Conservation (phyloP, 768 basidiomycete genomes). For the Clitopilus hobsonii region DNA sequence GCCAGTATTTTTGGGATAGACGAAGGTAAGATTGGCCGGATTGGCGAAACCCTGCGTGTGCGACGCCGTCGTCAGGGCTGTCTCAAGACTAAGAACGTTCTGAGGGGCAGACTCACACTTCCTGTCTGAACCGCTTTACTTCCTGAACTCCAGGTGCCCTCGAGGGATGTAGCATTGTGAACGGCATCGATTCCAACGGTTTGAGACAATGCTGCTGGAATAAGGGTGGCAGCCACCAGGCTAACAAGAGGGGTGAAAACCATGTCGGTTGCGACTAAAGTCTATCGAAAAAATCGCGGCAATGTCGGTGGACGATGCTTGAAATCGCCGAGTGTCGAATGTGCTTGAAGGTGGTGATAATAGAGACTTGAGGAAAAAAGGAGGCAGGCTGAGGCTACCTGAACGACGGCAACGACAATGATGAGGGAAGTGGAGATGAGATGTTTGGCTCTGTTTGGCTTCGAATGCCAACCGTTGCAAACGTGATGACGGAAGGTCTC, state of each 20-base stretch:
- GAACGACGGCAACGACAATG: constrained; percentile 8
- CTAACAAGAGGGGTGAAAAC: constrained; percentile 32
- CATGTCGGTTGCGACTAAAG: constrained; percentile 24
- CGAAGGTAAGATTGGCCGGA: constrained; percentile 79
- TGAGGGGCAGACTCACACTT: constrained; percentile 63
- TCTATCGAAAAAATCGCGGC: constrained; percentile 6
- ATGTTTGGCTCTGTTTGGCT: constrained; percentile 15
- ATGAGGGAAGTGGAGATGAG: constrained; percentile 5
- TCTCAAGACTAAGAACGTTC: background rate
- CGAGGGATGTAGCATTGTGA: constrained; percentile 67
- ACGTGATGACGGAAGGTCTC: background rate
- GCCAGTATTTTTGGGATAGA: constrained; percentile 81
- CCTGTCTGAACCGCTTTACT: constrained; percentile 76
- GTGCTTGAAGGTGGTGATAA: constrained; percentile 26
- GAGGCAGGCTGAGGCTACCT: background rate
- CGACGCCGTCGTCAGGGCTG: constrained; percentile 2
- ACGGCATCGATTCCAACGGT: constrained; percentile 31
- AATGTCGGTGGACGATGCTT: constrained; percentile 15
- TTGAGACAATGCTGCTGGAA: constrained; percentile 29
- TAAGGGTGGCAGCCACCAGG: constrained; percentile 33
- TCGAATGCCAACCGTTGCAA: background rate
- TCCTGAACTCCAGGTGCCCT: constrained; percentile 87
- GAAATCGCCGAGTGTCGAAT: constrained; percentile 19
- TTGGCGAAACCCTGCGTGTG: constrained; percentile 78
- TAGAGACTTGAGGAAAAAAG: constrained; percentile 14